Evolutionary conservation across 2,329 filamentous ascomycete species (phyloP).

Genomic region (Tolypocladium paradoxum): DNA sequence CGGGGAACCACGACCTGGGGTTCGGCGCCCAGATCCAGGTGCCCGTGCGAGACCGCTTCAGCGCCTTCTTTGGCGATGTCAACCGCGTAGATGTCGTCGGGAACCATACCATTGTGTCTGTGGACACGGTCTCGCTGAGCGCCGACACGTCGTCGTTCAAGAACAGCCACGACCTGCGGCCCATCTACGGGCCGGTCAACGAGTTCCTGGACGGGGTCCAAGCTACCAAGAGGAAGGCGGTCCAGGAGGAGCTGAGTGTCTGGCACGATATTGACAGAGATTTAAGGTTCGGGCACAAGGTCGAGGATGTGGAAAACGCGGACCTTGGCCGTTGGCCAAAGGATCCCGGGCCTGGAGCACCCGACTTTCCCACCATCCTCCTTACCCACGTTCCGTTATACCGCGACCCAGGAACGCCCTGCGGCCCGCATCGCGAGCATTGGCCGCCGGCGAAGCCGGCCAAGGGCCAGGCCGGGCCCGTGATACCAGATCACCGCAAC

Average conservation of each 20-base stretch:
- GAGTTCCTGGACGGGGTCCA: slow-evolving; percentile 65
- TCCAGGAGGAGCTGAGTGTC: slow-evolving; percentile 55
- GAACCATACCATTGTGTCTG: slow-evolving; percentile 89
- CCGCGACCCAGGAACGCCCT: slow-evolving; percentile 70
- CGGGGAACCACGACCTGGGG: slow-evolving; percentile 91
- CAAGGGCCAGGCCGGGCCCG: slow-evolving; percentile 42
- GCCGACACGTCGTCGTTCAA: slow-evolving; percentile 48
- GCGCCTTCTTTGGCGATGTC: slow-evolving; percentile 79
- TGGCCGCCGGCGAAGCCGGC: slow-evolving; percentile 60
- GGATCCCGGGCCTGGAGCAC: slow-evolving; percentile 31
- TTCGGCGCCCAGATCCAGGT: slow-evolving; percentile 79
- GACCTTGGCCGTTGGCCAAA: slow-evolving; percentile 18
- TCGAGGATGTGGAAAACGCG: slow-evolving; percentile 46
- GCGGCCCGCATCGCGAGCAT: slow-evolving; percentile 75
- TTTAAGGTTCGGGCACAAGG: slow-evolving; percentile 44
- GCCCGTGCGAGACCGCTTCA: slow-evolving; percentile 72
- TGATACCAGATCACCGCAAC: slow-evolving; percentile 58
- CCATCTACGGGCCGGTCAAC: slow-evolving; percentile 65
- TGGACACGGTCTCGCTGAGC: slow-evolving; percentile 82
- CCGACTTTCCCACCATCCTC: slow-evolving; percentile 75
- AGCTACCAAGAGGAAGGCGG: slow-evolving; percentile 53
- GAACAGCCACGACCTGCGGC: slow-evolving; percentile 37
- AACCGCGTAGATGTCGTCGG: slow-evolving; percentile 86
- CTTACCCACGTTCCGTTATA: slow-evolving; percentile 88
- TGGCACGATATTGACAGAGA: slow-evolving; percentile 51